These are phyloP conservation scores for Trichoderma erinaceum DNA, from an alignment of 495 filamentous ascomycete species.

Conservation along the genomic window DNA sequence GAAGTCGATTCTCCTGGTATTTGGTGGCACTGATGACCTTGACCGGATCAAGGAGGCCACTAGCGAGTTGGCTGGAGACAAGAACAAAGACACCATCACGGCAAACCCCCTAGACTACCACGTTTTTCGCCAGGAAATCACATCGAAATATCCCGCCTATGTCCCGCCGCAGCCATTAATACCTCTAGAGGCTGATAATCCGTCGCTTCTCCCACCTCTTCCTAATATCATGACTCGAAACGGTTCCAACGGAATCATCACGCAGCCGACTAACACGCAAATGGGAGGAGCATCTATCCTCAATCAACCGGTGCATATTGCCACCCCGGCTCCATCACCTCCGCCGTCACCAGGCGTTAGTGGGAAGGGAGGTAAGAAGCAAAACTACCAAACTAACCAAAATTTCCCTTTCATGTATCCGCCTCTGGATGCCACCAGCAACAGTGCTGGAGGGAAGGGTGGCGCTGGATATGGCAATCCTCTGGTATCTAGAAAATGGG, in stretches of 20 bases:
- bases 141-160: conserved; percentile 97
- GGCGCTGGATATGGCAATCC: conserved; percentile 66
- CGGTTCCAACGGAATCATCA: conserved; percentile 44
- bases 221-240: conserved; percentile 60
- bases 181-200: conserved; percentile 82
- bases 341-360: conserved; percentile 86
- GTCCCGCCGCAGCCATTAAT: conserved; percentile 78
- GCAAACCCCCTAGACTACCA: conserved; percentile 96
- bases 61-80: conserved; percentile 43
- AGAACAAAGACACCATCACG: conserved; percentile 60
- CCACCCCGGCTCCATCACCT: conserved; percentile 93
- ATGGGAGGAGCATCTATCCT: conserved; percentile 73
- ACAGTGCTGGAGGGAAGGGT: conserved; percentile 81
- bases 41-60: conserved; percentile 64
- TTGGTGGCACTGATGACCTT: conserved; percentile 71
- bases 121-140: conserved; percentile 92
- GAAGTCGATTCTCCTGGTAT: conserved; percentile 81
- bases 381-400: conserved; percentile 98
- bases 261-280: conserved; percentile 40
- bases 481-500: conserved; percentile 75
- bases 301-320: conserved; percentile 94
- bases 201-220: conserved; percentile 80
- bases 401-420: conserved; percentile 98
- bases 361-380: conserved; percentile 93
- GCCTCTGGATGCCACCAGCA: conserved; percentile 74